Percentiles rank a stretch among this genome's conserved stretches.
These are phyloP conservation scores for Elsinoe perseae DNA, from an alignment of 2,329 filamentous ascomycete species.

Conservation along the genomic window DNA sequence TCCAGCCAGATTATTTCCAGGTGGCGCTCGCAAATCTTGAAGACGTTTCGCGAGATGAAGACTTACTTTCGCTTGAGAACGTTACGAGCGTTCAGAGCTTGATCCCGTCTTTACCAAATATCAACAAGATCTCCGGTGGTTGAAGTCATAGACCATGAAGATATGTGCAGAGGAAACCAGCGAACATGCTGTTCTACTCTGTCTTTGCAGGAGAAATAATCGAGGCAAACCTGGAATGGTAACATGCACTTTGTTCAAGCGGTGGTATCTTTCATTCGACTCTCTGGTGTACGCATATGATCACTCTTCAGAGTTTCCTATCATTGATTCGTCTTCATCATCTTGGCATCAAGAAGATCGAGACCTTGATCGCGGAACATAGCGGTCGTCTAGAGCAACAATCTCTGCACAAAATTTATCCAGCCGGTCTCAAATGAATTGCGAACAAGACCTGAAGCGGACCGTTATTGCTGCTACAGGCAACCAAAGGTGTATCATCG, in stretches of 20 bases:
- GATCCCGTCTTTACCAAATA: background rate
- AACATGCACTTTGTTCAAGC: no score
- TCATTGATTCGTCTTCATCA: background rate
- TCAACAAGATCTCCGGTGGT: background rate
- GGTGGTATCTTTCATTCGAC: no score
- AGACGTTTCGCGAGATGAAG: background rate
- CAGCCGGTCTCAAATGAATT: background rate
- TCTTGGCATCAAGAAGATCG: background rate
- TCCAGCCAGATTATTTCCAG: background rate
- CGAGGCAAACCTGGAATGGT: no score
- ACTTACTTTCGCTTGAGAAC: background rate
- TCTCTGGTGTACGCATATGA: background rate
- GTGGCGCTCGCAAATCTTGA: background rate
- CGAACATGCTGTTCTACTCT: no score
- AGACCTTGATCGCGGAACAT: background rate
- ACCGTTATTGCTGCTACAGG: conserved; percentile 15
- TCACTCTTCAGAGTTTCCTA: background rate
- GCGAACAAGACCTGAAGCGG: background rate
- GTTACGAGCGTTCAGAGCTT: conserved; percentile 5
- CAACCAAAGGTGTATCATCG: background rate
- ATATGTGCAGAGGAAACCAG: no score
- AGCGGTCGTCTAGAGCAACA: conserved; percentile 8
- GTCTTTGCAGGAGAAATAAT: no score
- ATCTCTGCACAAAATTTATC: conserved; percentile 1
- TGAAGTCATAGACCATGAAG: background rate